Evolutionary conservation across 768 basidiomycete species (phyloP), one percentile per base, ranked within the genome.

Genomic region (Agaricus blazei): DNA sequence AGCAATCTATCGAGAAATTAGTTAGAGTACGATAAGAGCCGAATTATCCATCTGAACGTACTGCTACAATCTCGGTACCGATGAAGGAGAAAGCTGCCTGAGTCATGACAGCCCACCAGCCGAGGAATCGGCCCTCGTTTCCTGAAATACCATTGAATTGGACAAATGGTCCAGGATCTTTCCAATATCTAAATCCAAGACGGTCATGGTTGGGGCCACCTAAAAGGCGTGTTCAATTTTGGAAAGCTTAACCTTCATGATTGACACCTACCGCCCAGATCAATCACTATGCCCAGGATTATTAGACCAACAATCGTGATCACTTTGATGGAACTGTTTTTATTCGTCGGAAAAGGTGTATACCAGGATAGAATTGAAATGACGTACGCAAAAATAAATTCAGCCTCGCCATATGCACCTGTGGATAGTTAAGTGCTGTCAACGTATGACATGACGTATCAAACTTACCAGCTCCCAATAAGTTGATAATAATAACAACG

Each of bases 41-140:
- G n/a, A 23, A 40, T 40, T 12, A 36, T 28, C 14, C 24, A 19
- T 47, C 26, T 4, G 9, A 23, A 74, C 81, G 62, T 73, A 90
- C 87, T 28, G 90, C 92, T 41, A 96, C 93, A 64, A 96, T 93
- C 69, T 98, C 95, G 5, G 93, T 94, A 14, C 94, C 95, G 57
- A 94, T 93, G 59, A 73, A 95, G 9, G 91, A 93, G 76, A 95
- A 97, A 12, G 91, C 93, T 3, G 95, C 95, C 60, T 94, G 88
- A 6, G 85, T 84, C 71, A 96, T 67, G 14, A 77, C 75, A 12
- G 74, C 75, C 75, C 75, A 79, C 68, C 72, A 81, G 4, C 75
- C 80, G 31, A 82, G 64, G 79, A 98, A 97, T 26, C 75, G 82
- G 8, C 93, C 94, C 61, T 80, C 81, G 2, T 79, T 58, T 3